Evolutionary conservation across 2,329 filamentous ascomycete genomes (phyloP), one percentile per base, ranked within the genome.

Genomic region (Venturiaceae sp.): DNA sequence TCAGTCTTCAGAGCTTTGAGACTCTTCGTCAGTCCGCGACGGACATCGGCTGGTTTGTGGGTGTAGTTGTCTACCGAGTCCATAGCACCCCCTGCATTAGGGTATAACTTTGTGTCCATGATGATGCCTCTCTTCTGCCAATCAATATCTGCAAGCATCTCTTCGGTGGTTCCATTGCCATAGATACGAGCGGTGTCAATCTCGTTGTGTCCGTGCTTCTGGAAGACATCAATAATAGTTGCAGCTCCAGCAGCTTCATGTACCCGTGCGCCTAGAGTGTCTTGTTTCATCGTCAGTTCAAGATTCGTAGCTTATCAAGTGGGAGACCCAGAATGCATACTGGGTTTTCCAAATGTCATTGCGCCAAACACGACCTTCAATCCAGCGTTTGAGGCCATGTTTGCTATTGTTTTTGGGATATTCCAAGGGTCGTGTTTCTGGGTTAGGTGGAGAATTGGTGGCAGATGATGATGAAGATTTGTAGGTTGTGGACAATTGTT

Each of bases 51-150:
- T 0, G 69, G 65, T 5, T 60, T 66, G 53, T 73, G 72, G 14
- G 57, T 21, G 39, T 46, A 61, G 7, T 57, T 37, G 5, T 60
- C 39, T n/a, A n/a, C n/a, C n/a, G n/a, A n/a, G n/a, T n/a, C n/a
- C n/a, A n/a, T n/a, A 13, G 41, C 41, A 62, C 60, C 57, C 14
- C 53, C 59, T 34, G 62, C 65, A 30, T 59, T 70, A 6, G 74
- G 68, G 61, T 68, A 75, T 19, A 75, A 65, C 60, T 78, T 78
- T 0, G 76, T 78, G 58, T 72, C 74, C 63, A 78, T 69, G 16
- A 66, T 57, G 21, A 78, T 64, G 23, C 70, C 70, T 19, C 74
- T 69, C 7, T 66, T 55, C 52, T 73, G 62, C 71, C 72, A 75
- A 28, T 71, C 62, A 13, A 73, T 62, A 14, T 68, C 63, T 5